A percentile compares a stretch with the other conserved stretches of the same genome.
phyloP scores from a whole-genome alignment of 163 green algal genomes.

The Volvox carteri region DNA sequence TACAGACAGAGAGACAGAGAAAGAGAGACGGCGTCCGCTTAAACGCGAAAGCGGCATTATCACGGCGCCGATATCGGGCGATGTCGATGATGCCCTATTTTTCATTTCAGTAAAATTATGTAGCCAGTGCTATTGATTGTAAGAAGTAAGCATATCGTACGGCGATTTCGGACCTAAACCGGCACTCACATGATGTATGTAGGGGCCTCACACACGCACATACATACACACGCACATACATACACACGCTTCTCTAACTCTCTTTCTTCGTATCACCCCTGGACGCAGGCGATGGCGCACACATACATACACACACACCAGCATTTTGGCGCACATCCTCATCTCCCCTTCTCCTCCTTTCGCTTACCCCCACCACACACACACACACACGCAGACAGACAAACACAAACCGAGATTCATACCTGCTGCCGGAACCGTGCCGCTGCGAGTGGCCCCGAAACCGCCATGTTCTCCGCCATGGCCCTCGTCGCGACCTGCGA shows the following conservation, averaged over 20 bases:
- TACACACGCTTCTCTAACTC: background rate
- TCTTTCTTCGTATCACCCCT: background rate
- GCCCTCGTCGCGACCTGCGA: background rate
- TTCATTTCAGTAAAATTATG: background rate
- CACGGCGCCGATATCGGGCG: no score
- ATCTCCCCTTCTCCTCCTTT: no score
- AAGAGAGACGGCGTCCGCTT: no score
- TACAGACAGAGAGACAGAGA: no score
- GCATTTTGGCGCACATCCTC: background rate
- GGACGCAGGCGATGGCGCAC: background rate
- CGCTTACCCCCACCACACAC: no score
- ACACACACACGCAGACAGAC: background rate
- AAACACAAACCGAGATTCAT: background rate
- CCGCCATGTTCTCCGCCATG: background rate
- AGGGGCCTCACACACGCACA: background rate
- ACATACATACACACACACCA: background rate
- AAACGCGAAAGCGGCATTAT: no score
- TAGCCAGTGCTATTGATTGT: background rate
- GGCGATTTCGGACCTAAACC: background rate
- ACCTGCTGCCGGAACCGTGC: slow-evolving; percentile 37
- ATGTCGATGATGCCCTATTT: no score
- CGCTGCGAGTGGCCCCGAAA: background rate
- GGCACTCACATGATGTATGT: background rate
- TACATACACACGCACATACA: background rate
- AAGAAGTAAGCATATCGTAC: background rate